Conservation (phyloP, 331 rosid genomes). For the Erythrophleum ivorense region DNA sequence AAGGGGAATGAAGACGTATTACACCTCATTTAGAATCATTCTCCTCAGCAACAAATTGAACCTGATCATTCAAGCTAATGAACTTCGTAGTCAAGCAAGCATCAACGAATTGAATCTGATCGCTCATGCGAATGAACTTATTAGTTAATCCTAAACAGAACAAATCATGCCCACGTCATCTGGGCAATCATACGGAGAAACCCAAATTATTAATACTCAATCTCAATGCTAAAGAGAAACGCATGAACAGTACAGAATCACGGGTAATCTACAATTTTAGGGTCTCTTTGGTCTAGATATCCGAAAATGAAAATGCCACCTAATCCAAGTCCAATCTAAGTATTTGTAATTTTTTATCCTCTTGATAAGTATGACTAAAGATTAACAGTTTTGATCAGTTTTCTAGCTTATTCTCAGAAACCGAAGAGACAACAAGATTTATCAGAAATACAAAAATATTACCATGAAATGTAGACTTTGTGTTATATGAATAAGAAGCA, state of each 20-base stretch:
- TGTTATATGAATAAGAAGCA: constrained; percentile 5
- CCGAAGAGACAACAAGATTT: constrained; percentile 35
- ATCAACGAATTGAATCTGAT: constrained; percentile 15
- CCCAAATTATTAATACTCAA: constrained; percentile 35
- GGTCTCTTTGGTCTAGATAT: constrained; percentile 28
- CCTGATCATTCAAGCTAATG: constrained; percentile 1
- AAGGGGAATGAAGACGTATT: constrained; percentile 1
- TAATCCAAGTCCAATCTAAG: constrained; percentile 40
- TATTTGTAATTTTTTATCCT: constrained; percentile 21
- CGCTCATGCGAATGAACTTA: background rate
- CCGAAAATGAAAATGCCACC: background rate
- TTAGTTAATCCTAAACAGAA: constrained; percentile 39
- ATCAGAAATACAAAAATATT: constrained; percentile 8
- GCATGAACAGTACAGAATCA: constrained; percentile 24
- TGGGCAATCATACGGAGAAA: constrained; percentile 19
- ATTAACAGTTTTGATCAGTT: background rate
- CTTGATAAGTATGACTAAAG: constrained; percentile 23
- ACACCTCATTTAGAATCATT: constrained; percentile 34
- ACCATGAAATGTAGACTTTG: background rate
- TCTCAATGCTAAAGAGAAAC: constrained; percentile 37
- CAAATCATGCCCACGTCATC: constrained; percentile 39
- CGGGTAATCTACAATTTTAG: constrained; percentile 14
- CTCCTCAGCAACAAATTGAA: constrained; percentile 30
- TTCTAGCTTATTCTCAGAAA: constrained; percentile 28
- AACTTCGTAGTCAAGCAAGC: background rate